A percentile compares a stretch with the other conserved stretches of the same genome.
phyloP scores from a whole-genome alignment of 495 filamentous ascomycete genomes.

The Penicillium pulvis region DNA sequence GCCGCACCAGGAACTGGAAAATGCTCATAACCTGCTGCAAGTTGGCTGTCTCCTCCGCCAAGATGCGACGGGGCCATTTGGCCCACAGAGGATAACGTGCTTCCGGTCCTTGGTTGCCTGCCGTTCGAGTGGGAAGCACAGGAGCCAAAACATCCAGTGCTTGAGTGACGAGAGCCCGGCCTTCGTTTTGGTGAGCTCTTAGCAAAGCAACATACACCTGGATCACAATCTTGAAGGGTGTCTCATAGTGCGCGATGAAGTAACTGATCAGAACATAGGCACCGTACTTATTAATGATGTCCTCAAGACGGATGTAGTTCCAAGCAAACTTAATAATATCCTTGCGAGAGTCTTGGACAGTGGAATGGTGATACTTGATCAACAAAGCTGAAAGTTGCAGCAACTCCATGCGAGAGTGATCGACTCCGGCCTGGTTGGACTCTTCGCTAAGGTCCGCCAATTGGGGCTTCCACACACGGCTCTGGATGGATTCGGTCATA shows the following conservation, averaged over 20 bases:
- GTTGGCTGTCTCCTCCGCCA: constrained; percentile 95
- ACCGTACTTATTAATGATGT: constrained; percentile 98
- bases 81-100: constrained; percentile 78
- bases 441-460: constrained; percentile 84
- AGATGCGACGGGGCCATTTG: constrained; percentile 83
- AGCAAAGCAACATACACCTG: constrained; percentile 91
- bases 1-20: constrained; percentile 92
- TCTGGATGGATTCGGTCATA: constrained; percentile 88
- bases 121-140: constrained; percentile 73
- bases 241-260: constrained; percentile 97
- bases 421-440: constrained; percentile 79
- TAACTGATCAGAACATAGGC: constrained; percentile 96
- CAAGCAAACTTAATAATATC: constrained; percentile 99
- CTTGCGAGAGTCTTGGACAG: constrained; percentile 88
- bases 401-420: constrained; percentile 94
- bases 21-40: constrained; percentile 95
- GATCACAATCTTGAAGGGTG: constrained; percentile 90
- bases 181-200: constrained; percentile 93
- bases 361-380: constrained; percentile 85
- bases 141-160: constrained; percentile 93
- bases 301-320: constrained; percentile 96
- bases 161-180: constrained; percentile 87
- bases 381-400: constrained; percentile 92
- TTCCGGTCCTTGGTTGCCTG: constrained; percentile 48
- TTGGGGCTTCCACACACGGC: constrained; percentile 91